Conservation (phyloP, 805 yeast genomes). For the Ogataea philodendri region DNA sequence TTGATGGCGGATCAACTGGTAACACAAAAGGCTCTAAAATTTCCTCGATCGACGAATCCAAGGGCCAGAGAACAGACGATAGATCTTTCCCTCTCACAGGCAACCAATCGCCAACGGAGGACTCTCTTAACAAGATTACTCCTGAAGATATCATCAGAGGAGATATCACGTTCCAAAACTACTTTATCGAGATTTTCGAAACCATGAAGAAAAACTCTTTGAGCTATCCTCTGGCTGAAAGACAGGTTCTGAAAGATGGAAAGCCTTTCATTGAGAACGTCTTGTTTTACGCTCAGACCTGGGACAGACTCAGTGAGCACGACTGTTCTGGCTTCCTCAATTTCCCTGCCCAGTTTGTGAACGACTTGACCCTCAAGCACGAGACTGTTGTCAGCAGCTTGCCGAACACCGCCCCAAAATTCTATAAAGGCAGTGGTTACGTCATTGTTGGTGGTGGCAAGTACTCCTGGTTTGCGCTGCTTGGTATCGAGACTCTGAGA, state of each 20-base stretch:
- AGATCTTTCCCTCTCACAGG: slow-evolving; percentile 30
- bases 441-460: slow-evolving; percentile 81
- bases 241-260: slow-evolving; percentile 31
- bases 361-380: slow-evolving; percentile 35
- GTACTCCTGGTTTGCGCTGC: slow-evolving; percentile 66
- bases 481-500: slow-evolving; percentile 64
- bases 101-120: slow-evolving; percentile 28
- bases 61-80: slow-evolving; percentile 28
- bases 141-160: slow-evolving; percentile 32
- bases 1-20: slow-evolving; percentile 31
- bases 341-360: slow-evolving; percentile 32
- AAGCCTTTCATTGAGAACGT: slow-evolving; percentile 35
- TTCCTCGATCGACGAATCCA: slow-evolving; percentile 25
- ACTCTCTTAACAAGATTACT: slow-evolving; percentile 27
- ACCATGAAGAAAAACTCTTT: slow-evolving; percentile 30
- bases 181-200: slow-evolving; percentile 32
- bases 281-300: slow-evolving; percentile 28
- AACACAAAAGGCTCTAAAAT: slow-evolving; percentile 22
- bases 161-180: slow-evolving; percentile 34
- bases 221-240: slow-evolving; percentile 33
- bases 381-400: slow-evolving; percentile 30
- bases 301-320: slow-evolving; percentile 28
- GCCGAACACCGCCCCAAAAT: slow-evolving; percentile 29
- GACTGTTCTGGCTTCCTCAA: slow-evolving; percentile 28
- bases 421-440: slow-evolving; percentile 44